These are phyloP conservation scores for Jatropha curcas DNA, from an alignment of 345 rosid genomes.

Conservation along the genomic window DNA sequence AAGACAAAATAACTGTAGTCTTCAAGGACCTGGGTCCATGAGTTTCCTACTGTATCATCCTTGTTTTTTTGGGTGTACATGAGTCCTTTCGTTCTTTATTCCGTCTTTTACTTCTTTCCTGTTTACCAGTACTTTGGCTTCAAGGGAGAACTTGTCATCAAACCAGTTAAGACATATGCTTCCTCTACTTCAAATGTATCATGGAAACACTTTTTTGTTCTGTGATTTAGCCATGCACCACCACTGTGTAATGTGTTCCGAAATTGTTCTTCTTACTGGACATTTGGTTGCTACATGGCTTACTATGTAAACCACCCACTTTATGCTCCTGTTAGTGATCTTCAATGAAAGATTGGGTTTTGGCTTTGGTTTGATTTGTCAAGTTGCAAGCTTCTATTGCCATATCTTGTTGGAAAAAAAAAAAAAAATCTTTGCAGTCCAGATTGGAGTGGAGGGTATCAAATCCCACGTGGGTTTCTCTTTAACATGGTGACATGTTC, in stretches of 20 bases:
- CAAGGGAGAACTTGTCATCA: conserved; percentile 53
- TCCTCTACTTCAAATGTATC: conserved; percentile 94
- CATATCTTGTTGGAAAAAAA: conserved; percentile 81
- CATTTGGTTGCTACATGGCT: conserved; percentile 83
- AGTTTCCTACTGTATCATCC: conserved; percentile 88
- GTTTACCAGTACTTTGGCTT: conserved; percentile 80
- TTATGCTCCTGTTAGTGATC: conserved; percentile 85
- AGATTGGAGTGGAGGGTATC: conserved; percentile 77
- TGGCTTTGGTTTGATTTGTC: conserved; percentile 76
- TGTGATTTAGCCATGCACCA: conserved; percentile 91
- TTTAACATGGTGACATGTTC: conserved; percentile 96
- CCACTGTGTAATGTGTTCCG: conserved; percentile 89
- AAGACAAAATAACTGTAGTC: conserved; percentile 68
- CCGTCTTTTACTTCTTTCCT: conserved; percentile 82
- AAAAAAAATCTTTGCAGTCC: conserved; percentile 75
- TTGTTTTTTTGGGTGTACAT: conserved; percentile 94
- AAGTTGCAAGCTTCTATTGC: conserved; percentile 81
- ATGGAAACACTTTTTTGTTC: conserved; percentile 94
- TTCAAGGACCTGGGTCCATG: conserved; percentile 95
- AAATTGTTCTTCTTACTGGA: conserved; percentile 94
- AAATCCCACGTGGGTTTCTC: conserved; percentile 88
- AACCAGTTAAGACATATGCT: conserved; percentile 88
- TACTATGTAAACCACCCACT: conserved; percentile 91
- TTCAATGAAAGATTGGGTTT: conserved; percentile 95
- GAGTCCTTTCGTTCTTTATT: conserved; percentile 87